Evolutionary conservation across 2,329 filamentous ascomycete species (phyloP).

Genomic region (Fonsecaea erecta): DNA sequence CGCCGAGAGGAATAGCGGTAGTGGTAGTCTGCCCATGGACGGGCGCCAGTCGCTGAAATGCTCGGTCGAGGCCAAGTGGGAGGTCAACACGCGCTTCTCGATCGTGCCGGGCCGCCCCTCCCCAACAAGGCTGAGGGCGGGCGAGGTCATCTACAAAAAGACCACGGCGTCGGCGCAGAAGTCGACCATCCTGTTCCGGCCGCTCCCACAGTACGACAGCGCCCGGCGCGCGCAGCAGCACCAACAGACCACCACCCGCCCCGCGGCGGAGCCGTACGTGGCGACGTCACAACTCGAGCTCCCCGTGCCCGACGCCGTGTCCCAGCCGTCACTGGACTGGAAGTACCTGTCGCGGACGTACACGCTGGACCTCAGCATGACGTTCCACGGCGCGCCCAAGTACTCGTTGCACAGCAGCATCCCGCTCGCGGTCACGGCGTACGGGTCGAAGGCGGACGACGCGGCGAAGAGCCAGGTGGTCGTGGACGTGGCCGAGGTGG

Average conservation of each 20-base stretch:
- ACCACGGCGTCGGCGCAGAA: conserved; percentile 26
- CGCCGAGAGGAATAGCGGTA: too few relatives aligned
- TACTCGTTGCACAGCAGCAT: conserved; percentile 24
- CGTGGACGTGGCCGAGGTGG: conserved; percentile 13
- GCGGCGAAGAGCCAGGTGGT: conserved; percentile 12
- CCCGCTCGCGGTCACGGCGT: conserved; percentile 16
- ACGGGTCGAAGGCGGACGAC: conserved; percentile 14
- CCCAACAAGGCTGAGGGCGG: not conserved
- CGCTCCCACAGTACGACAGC: conserved; percentile 26
- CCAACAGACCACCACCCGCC: too few relatives aligned
- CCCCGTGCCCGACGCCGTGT: conserved; percentile 27
- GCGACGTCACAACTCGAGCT: conserved; percentile 30
- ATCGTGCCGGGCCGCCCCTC: not conserved
- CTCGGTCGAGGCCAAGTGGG: conserved; percentile 26
- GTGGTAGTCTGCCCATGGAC: conserved; percentile 15
- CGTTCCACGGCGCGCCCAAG: conserved; percentile 28
- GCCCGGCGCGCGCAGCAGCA: not conserved
- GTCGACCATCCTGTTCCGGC: conserved; percentile 27
- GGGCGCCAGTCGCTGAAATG: conserved; percentile 31
- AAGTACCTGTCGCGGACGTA: conserved; percentile 24
- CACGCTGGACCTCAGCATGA: conserved; percentile 23
- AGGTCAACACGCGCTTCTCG: conserved; percentile 26
- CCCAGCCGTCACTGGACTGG: conserved; percentile 28
- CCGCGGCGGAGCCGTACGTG: conserved; percentile 12
- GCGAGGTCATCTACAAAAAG: conserved; percentile 21